These are phyloP conservation scores for Eutrema heterophyllum DNA, from an alignment of 345 rosid species.

Conservation along the genomic window DNA sequence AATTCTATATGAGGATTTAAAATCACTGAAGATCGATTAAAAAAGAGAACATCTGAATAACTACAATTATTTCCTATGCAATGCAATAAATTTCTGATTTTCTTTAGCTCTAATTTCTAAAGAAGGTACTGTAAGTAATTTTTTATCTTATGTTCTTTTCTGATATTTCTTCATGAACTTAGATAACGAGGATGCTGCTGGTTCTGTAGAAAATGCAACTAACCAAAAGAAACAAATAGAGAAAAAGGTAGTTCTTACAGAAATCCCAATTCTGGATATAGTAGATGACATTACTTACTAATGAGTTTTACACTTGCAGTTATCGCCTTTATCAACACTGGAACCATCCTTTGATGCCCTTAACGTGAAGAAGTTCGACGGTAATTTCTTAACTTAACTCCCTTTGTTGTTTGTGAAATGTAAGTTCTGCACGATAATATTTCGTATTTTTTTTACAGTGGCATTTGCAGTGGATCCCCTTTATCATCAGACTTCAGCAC, in stretches of 20 bases:
- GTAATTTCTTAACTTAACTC: constrained; percentile 37
- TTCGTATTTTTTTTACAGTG: constrained; percentile 43
- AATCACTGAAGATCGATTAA: background rate
- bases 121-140: background rate
- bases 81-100: background rate
- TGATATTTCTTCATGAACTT: constrained; percentile 20
- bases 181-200: constrained; percentile 51
- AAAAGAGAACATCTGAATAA: background rate
- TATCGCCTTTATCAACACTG: constrained; percentile 75
- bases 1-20: background rate
- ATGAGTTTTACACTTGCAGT: constrained; percentile 47
- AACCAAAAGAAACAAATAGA: constrained; percentile 59
- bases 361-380: constrained; percentile 85
- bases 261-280: background rate
- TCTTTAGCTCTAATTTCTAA: background rate
- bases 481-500: constrained; percentile 96
- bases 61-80: background rate
- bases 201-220: constrained; percentile 42
- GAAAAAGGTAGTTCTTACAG: constrained; percentile 48
- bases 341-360: constrained; percentile 84
- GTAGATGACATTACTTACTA: constrained; percentile 12
- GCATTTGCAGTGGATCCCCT: constrained; percentile 96
- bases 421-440: constrained; percentile 17
- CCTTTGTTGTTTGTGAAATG: constrained; percentile 4
- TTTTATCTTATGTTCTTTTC: background rate